Percentiles rank a stretch among this genome's conserved stretches.
These are phyloP conservation scores for Malassezia cuniculi DNA, from an alignment of 1,284 basidiomycete genomes.

Conservation along the genomic window DNA sequence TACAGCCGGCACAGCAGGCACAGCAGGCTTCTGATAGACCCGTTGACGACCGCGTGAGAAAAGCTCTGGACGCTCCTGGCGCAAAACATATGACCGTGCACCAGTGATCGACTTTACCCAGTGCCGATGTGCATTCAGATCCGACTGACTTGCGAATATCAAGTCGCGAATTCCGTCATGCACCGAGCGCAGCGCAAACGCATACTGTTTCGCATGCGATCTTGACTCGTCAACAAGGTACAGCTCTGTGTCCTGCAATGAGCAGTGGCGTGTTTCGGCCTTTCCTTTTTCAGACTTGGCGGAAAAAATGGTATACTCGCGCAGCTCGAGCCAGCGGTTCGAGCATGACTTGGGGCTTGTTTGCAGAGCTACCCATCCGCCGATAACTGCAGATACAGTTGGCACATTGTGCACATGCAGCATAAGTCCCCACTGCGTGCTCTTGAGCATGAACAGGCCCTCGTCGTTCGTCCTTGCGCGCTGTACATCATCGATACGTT, in stretches of 20 bases:
- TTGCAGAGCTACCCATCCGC: constrained; percentile 37
- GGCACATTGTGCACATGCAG: constrained; percentile 29
- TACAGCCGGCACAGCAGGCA: no score
- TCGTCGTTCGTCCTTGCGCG: constrained; percentile 19
- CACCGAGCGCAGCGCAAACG: constrained; percentile 37
- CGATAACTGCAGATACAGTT: constrained; percentile 24
- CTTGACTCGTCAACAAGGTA: constrained; percentile 32
- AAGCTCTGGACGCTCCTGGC: constrained; percentile 33
- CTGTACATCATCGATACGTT: constrained; percentile 30
- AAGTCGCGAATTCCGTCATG: constrained; percentile 19
- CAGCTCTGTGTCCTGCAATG: constrained; percentile 34
- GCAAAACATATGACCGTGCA: constrained; percentile 38
- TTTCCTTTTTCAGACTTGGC: constrained; percentile 43
- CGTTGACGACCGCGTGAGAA: constrained; percentile 12
- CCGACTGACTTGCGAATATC: constrained; percentile 34
- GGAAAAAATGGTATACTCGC: constrained; percentile 35
- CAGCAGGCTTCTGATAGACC: no score
- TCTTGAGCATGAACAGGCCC: constrained; percentile 36
- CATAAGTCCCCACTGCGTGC: constrained; percentile 29
- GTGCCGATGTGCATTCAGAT: constrained; percentile 34
- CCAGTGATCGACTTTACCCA: constrained; percentile 37
- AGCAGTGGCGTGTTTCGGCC: constrained; percentile 29
- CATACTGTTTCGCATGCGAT: constrained; percentile 26
- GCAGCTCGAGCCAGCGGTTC: constrained; percentile 41
- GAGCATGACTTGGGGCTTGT: constrained; percentile 35